Percentiles rank a stretch among this genome's conserved stretches.
Conservation (phyloP, 257 asterid species). For the Lavandula angustifolia region DNA sequence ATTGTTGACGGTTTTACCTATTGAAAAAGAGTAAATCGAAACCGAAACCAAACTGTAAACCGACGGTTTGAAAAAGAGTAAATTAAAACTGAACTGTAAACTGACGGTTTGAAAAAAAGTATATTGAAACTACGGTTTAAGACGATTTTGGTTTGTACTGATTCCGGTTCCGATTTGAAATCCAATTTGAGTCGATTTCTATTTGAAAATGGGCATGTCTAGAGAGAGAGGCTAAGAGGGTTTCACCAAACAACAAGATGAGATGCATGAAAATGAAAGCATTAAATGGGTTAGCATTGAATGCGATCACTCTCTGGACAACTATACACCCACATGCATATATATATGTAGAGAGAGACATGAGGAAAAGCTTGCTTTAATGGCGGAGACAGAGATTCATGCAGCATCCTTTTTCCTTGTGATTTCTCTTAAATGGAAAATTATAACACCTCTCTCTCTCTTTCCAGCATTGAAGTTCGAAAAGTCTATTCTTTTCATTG, state of each 20-base stretch:
- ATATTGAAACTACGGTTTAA: too few relatives aligned
- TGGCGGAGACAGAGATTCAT: conserved; percentile 41
- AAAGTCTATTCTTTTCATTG: conserved; percentile 30
- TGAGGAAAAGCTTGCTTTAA: conserved; percentile 28
- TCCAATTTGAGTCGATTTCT: too few relatives aligned
- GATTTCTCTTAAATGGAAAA: conserved; percentile 35
- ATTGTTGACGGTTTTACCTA: too few relatives aligned
- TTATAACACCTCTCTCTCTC: conserved; percentile 5
- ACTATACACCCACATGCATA: conserved; percentile 34
- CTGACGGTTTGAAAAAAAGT: too few relatives aligned
- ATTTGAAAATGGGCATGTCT: too few relatives aligned
- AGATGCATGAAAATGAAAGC: conserved; percentile 35
- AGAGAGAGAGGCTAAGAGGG: conserved; percentile 24
- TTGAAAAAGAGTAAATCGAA: too few relatives aligned
- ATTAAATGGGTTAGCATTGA: conserved; percentile 45
- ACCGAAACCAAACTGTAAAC: too few relatives aligned
- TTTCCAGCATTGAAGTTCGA: conserved; percentile 35
- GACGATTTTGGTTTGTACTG: too few relatives aligned
- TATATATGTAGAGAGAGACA: not conserved
- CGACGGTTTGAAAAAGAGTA: too few relatives aligned
- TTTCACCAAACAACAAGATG: conserved; percentile 28
- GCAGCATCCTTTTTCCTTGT: conserved; percentile 38
- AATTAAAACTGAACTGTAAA: too few relatives aligned
- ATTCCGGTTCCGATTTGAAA: too few relatives aligned
- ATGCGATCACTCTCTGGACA: conserved; percentile 28